Conservation (phyloP, 257 asterid species). For the Gentiana straminea region DNA sequence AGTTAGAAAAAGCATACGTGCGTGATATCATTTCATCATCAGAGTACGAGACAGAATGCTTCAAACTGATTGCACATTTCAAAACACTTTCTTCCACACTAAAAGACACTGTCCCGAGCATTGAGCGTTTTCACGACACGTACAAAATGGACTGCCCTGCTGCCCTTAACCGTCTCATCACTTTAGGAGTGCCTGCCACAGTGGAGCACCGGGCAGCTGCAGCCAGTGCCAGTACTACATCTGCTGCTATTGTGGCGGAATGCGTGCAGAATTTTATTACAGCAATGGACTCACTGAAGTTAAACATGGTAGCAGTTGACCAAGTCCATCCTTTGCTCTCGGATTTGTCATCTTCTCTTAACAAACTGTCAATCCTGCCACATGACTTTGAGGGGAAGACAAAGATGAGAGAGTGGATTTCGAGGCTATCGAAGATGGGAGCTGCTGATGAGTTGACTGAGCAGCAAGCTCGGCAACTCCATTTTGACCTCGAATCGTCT, state of each 20-base stretch:
- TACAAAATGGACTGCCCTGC: conserved; percentile 79
- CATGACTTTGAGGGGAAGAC: conserved; percentile 93
- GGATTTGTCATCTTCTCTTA: conserved; percentile 67
- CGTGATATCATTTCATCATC: conserved; percentile 58
- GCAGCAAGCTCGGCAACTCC: conserved; percentile 98
- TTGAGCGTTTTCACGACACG: conserved; percentile 74
- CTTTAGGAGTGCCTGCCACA: conserved; percentile 91
- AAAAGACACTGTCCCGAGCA: conserved; percentile 71
- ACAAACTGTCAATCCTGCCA: conserved; percentile 67
- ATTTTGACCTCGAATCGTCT: conserved; percentile 82
- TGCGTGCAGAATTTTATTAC: conserved; percentile 90
- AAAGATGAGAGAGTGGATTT: conserved; percentile 88
- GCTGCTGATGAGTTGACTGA: conserved; percentile 92
- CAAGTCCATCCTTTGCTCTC: conserved; percentile 87
- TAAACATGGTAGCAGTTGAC: conserved; percentile 91
- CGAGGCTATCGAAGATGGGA: conserved; percentile 79
- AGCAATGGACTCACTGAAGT: conserved; percentile 81
- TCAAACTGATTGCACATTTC: conserved; percentile 68
- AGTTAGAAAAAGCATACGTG: conserved; percentile 84
- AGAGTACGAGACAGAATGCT: conserved; percentile 74
- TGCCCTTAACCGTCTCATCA: conserved; percentile 67
- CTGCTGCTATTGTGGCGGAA: conserved; percentile 84
- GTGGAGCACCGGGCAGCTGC: conserved; percentile 79
- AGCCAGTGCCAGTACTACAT: conserved; percentile 35
- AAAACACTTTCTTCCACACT: conserved; percentile 70